phyloP scores from a whole-genome alignment of 2,329 filamentous ascomycete species.

The Botryosphaeria dothidea region DNA sequence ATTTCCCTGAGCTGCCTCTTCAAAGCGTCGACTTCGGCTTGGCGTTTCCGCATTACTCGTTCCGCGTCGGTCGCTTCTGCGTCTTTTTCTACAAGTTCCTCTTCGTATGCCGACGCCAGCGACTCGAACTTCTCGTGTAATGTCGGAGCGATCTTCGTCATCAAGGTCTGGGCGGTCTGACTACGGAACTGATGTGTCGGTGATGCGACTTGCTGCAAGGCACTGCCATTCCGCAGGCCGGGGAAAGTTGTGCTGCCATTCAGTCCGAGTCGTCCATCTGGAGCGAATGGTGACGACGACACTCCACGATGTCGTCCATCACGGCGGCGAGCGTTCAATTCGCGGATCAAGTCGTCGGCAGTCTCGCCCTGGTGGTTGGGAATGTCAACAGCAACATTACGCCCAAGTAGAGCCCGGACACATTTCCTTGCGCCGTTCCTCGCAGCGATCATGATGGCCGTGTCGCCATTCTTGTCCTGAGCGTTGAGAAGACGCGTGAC shows the following conservation, averaged over 20 bases:
- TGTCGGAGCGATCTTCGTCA: slow-evolving; percentile 62
- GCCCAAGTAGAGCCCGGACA: slow-evolving; percentile 65
- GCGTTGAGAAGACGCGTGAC: slow-evolving; percentile 78
- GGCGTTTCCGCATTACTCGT: slow-evolving; percentile 58
- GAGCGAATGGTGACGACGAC: slow-evolving; percentile 67
- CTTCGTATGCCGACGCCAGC: slow-evolving; percentile 61
- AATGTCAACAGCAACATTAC: slow-evolving; percentile 81
- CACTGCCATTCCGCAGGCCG: slow-evolving; percentile 1
- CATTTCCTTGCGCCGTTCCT: slow-evolving; percentile 82
- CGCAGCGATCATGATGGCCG: slow-evolving; percentile 83
- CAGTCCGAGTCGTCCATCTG: slow-evolving; percentile 27
- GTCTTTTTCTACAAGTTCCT: slow-evolving; percentile 74
- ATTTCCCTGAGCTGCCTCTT: slow-evolving; percentile 60
- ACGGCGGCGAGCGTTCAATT: slow-evolving; percentile 67
- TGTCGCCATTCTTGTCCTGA: slow-evolving; percentile 86
- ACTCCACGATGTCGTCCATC: slow-evolving; percentile 62
- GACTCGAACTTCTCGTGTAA: slow-evolving; percentile 48
- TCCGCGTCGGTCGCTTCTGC: slow-evolving; percentile 49
- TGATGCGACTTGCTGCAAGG: not conserved
- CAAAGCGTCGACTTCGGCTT: slow-evolving; percentile 65
- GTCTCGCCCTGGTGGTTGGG: slow-evolving; percentile 79
- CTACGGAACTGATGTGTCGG: slow-evolving; percentile 36
- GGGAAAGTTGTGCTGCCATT: slow-evolving; percentile 29
- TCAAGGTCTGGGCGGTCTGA: slow-evolving; percentile 58
- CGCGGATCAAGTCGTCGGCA: slow-evolving; percentile 79